Evolutionary conservation across 768 basidiomycete genomes (phyloP), one percentile per base, ranked within the genome.

Genomic region (Suillus ampliporus): DNA sequence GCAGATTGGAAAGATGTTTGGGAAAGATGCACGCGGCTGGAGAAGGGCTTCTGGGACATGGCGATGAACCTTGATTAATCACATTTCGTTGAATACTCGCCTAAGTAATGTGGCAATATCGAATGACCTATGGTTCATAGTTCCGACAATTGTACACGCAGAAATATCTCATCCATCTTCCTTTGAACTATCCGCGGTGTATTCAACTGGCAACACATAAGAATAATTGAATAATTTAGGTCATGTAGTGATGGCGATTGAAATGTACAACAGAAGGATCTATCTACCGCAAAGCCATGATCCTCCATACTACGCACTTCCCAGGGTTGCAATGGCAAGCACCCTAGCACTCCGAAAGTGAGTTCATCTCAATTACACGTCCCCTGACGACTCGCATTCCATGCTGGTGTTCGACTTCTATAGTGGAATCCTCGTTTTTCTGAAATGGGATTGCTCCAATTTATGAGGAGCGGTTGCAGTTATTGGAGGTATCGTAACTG

Each of bases 41-140:
- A 98, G 77, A 90, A 86, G 66, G 86, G 83, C 0, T 97, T 97
- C 72, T 98, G 95, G 95, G 91, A 96, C 51, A 86, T 86, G 80
- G 85, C 85, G 5, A 71, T 88, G 67, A 64, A 67, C 1, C 37
- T 54, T 38, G 37, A 26, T 14, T n/a, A 38, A 54, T 15, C 37
- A 26, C 4, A 9, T 17, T 31, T 5, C 6, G 10, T 40, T 34
- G 28, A 51, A n/a, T 1, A 6, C 11, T n/a, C 9, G 9, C 17
- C 28, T 10, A 19, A 11, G 28, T 10, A 10, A 28, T 28, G 48
- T 50, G 31, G 6, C 31, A 31, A 31, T 31, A 31, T 31, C 6
- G 31, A 31, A 31, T 31, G 31, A 6, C 31, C 31, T 31, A 31
- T 3, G 31, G 31, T 31, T 31, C 31, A 31, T 31, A 31, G 31